Conservation (phyloP, 129 eudicot genomes). For the sunflower (Helianthus annuus) region DNA sequence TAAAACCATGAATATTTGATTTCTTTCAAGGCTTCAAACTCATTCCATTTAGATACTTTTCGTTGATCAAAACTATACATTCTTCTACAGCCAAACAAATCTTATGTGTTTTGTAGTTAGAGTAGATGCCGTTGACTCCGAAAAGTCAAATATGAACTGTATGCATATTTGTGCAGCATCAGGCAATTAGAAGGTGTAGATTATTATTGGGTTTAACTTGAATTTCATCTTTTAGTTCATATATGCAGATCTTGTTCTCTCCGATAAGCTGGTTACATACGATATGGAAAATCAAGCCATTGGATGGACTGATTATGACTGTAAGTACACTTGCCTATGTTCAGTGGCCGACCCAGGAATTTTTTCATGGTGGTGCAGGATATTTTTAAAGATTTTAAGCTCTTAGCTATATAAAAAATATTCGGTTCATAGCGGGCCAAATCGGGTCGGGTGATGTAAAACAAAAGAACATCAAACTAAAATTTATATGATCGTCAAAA, state of each 20-base stretch:
- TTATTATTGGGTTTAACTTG: neutral
- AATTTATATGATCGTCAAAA: too few species aligned
- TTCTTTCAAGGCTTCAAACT: neutral
- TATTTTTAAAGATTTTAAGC: too few species aligned
- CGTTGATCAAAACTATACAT: neutral
- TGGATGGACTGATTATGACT: constrained; percentile 72
- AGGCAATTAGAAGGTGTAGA: neutral
- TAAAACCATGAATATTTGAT: neutral
- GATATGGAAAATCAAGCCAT: constrained; percentile 65
- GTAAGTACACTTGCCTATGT: constrained; percentile 46
- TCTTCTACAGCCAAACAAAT: neutral
- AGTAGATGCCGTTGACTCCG: constrained; percentile 16
- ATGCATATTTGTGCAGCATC: constrained; percentile 9
- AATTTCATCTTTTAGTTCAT: neutral
- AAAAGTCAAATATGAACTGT: neutral
- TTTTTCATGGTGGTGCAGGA: too few species aligned
- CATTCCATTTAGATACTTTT: neutral
- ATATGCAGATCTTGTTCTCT: constrained; percentile 61
- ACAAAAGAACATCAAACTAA: too few species aligned
- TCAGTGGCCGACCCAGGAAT: neutral
- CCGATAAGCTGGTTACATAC: constrained; percentile 65
- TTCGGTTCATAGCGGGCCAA: too few species aligned
- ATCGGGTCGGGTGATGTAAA: too few species aligned
- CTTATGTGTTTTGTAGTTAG: neutral
- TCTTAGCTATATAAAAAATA: too few species aligned